A percentile compares a stretch with the other conserved stretches of the same genome.
These are phyloP conservation scores for Globisporangium cylindrosporum DNA, from an alignment of 352 stramenopile species.

Conservation along the genomic window DNA sequence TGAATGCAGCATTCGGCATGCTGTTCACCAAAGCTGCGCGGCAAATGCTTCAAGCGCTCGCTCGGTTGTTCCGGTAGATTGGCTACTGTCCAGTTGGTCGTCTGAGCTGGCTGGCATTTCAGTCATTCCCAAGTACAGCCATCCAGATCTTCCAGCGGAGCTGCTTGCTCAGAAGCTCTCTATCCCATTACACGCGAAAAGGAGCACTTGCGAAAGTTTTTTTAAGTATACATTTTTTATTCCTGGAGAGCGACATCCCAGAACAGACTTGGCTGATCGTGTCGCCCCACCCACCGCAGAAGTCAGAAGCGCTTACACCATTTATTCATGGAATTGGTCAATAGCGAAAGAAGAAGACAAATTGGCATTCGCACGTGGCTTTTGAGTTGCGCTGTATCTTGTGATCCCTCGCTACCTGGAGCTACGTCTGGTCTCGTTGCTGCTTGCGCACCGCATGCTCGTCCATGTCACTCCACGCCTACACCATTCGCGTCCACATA, in stretches of 20 bases:
- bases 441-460: conserved; percentile 25
- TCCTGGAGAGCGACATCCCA: neutral
- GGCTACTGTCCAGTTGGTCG: neutral
- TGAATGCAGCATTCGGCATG: conserved; percentile 44
- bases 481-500: neutral
- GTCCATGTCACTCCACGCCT: conserved; percentile 74
- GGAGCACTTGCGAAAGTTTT: neutral
- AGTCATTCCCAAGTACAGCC: neutral
- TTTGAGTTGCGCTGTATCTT: neutral
- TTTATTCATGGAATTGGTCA: neutral
- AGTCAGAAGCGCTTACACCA: neutral
- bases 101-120: neutral
- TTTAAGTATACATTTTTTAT: neutral
- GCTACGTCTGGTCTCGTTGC: conserved; percentile 6
- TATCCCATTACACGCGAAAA: neutral
- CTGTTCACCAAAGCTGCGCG: conserved; percentile 69
- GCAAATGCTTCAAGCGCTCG: conserved; percentile 56
- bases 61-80: conserved; percentile 51
- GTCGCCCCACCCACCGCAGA: neutral
- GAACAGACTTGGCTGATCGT: no score
- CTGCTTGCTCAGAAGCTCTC: neutral
- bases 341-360: neutral
- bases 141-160: neutral
- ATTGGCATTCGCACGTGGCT: neutral
- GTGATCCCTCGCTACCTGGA: neutral